Conservation (phyloP, 78 protist genomes). For the Dictyostelium intermedium region DNA sequence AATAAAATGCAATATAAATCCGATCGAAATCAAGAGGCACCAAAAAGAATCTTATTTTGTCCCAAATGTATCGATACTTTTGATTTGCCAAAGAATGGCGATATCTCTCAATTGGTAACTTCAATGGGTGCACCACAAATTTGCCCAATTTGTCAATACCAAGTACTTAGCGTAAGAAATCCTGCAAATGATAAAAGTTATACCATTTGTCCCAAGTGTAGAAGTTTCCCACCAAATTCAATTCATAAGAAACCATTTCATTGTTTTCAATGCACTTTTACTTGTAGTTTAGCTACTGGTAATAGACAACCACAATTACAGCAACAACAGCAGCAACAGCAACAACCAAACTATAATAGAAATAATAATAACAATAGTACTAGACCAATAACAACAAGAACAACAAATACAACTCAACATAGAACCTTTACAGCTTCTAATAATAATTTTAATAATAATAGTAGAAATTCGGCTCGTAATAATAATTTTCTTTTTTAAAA, state of each 20-base stretch:
- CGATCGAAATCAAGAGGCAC: background rate
- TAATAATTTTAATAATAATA: background rate
- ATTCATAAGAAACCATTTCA: slow-evolving; percentile 39
- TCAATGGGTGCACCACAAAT: background rate
- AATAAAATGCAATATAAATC: slow-evolving; percentile 3
- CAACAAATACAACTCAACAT: background rate
- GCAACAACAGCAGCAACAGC: background rate
- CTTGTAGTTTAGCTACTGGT: slow-evolving; percentile 37
- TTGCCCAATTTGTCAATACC: slow-evolving; percentile 76
- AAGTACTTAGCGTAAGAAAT: slow-evolving; percentile 5
- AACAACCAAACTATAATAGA: background rate
- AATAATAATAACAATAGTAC: background rate
- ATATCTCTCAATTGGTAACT: background rate
- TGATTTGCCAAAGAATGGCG: slow-evolving; percentile 44
- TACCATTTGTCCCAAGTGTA: slow-evolving; percentile 72
- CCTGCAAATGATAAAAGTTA: slow-evolving; percentile 2
- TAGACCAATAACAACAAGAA: background rate
- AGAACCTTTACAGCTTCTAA: background rate
- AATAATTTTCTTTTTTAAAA: background rate
- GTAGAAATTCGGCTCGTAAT: background rate
- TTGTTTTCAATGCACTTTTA: slow-evolving; percentile 60
- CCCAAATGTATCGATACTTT: background rate
- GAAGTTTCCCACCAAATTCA: slow-evolving; percentile 67
- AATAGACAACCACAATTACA: background rate
- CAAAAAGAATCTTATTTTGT: slow-evolving; percentile 52